Conservation (phyloP, 257 asterid species). For the Lantana camara region DNA sequence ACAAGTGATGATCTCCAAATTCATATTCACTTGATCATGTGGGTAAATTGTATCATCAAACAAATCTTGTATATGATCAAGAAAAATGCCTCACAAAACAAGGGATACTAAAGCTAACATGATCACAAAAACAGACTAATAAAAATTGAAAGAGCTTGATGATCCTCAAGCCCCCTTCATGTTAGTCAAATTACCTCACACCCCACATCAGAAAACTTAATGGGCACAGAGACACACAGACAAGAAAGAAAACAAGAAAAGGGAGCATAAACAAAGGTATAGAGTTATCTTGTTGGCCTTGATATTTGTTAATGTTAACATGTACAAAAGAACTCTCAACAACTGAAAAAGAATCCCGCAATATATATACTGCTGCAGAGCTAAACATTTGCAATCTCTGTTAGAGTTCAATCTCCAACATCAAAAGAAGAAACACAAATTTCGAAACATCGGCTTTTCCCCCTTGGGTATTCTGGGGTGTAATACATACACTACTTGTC, state of each 20-base stretch:
- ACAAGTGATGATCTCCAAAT: no score
- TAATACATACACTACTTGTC: background rate
- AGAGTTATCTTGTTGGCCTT: constrained; percentile 12
- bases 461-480: background rate
- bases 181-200: no score
- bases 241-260: background rate
- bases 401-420: constrained; percentile 23
- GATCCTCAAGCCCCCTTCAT: no score
- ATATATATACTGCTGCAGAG: constrained; percentile 9
- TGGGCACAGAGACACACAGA: no score
- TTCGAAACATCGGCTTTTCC: background rate
- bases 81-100: no score
- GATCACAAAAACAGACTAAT: no score
- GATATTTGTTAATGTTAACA: background rate
- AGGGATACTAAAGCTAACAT: no score
- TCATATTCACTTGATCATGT: no score
- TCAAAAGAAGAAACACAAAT: constrained; percentile 2
- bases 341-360: constrained; percentile 22
- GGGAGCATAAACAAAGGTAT: constrained; percentile 14
- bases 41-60: no score
- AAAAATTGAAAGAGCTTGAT: no score
- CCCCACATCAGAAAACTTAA: no score
- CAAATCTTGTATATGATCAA: no score
- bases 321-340: constrained; percentile 5
- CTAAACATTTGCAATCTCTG: constrained; percentile 20